Evolutionary conservation across 352 stramenopile species (phyloP).

Genomic region (Pythium biforme): DNA sequence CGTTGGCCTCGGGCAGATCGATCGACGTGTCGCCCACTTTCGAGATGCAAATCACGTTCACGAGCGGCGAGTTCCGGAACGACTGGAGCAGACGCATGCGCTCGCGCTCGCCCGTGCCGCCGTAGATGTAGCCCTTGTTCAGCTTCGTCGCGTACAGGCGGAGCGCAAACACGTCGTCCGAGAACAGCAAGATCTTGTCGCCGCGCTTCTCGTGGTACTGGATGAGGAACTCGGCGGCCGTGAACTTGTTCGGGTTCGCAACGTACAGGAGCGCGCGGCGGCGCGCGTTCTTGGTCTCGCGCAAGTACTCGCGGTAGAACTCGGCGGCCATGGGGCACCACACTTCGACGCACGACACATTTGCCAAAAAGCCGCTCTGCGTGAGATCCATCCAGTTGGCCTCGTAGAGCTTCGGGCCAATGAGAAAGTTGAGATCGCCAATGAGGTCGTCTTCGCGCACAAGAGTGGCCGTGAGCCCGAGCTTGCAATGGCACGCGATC

Average conservation of each 20-base stretch:
- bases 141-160: constrained; percentile 93
- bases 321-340: constrained; percentile 99
- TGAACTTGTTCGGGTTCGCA: constrained; percentile 99
- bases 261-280: constrained; percentile 97
- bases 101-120: constrained; percentile 93
- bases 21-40: constrained; percentile 99
- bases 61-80: constrained; percentile 79
- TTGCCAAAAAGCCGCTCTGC: constrained; percentile 95
- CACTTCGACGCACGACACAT: constrained; percentile 98
- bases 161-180: constrained; percentile 97
- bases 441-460: constrained; percentile 99
- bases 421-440: constrained; percentile 99
- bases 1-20: constrained; percentile 99
- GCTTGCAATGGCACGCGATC: constrained; percentile 96
- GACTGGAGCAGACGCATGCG: constrained; percentile 85
- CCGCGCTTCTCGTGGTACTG: constrained; percentile 96
- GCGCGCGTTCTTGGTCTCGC: constrained; percentile 83
- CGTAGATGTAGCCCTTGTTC: constrained; percentile 95
- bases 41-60: constrained; percentile 91
- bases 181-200: constrained; percentile 99
- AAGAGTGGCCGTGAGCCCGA: constrained; percentile 98
- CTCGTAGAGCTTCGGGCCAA: constrained; percentile 95
- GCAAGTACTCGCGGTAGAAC: constrained; percentile 95
- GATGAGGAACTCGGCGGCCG: constrained; percentile 94
- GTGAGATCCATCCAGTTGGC: constrained; percentile 99